Evolutionary conservation across 2,329 filamentous ascomycete species (phyloP).

Genomic region (Leptographium galeiforme): DNA sequence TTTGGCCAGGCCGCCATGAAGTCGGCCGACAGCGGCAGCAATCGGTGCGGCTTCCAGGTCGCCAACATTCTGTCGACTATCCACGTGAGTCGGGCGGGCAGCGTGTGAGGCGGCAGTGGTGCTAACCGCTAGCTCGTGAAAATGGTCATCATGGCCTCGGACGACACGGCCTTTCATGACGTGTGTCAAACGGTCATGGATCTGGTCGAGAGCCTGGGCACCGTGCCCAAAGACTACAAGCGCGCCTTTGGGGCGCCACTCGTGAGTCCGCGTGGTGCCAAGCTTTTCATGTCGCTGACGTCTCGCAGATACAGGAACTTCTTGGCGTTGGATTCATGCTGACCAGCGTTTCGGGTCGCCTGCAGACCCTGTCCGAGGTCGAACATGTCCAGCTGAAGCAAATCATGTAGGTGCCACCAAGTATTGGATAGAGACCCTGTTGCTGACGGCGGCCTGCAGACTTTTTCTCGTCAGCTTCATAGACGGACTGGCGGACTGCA

Average conservation of each 20-base stretch:
- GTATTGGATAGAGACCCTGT: background rate
- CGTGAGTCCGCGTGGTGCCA: background rate
- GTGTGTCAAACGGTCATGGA: background rate
- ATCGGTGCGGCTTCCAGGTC: conserved; percentile 1
- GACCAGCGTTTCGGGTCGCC: background rate
- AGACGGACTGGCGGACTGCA: background rate
- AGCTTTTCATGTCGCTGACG: background rate
- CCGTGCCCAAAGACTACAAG: background rate
- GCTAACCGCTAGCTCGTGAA: background rate
- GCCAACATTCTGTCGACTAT: conserved; percentile 1
- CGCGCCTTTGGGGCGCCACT: background rate
- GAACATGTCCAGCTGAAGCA: background rate
- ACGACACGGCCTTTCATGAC: background rate
- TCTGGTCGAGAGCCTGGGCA: background rate
- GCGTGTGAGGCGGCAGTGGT: background rate
- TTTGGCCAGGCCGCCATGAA: background rate
- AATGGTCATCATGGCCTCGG: background rate
- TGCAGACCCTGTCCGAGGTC: background rate
- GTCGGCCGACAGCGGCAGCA: conserved; percentile 1
- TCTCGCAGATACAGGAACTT: background rate
- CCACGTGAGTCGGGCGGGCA: background rate
- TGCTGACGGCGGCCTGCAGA: background rate
- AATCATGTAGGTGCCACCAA: background rate
- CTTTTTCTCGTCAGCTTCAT: background rate
- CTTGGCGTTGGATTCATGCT: background rate